A percentile compares a stretch with the other conserved stretches of the same genome.
Conservation (phyloP, 768 basidiomycete species). For the Termitomyces sp. region DNA sequence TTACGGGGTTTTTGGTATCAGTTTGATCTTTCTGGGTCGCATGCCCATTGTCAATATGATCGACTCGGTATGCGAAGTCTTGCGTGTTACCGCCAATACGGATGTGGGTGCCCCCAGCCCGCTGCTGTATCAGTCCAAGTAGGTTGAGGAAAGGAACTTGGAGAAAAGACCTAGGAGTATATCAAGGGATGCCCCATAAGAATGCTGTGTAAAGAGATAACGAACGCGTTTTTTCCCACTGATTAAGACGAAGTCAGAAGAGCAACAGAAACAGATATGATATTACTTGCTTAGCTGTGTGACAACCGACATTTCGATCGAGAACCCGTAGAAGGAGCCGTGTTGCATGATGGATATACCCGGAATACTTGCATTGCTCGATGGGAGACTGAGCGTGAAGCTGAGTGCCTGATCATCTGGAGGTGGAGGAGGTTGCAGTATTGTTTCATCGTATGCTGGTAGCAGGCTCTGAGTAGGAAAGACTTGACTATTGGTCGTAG, state of each 20-base stretch:
- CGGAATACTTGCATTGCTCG: constrained; percentile 22
- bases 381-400: constrained; percentile 39
- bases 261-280: background rate
- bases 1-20: constrained; percentile 25
- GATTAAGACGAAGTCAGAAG: background rate
- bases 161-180: constrained; percentile 35
- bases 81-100: constrained; percentile 66
- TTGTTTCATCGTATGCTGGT: constrained; percentile 48
- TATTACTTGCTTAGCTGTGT: constrained; percentile 55
- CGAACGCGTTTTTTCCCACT: constrained; percentile 53
- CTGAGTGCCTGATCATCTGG: constrained; percentile 37
- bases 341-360: constrained; percentile 33
- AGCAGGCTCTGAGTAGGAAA: constrained; percentile 26
- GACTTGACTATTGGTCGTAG: constrained; percentile 15
- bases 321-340: constrained; percentile 68
- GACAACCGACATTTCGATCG: constrained; percentile 69
- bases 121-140: constrained; percentile 49
- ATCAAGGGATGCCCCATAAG: constrained; percentile 1
- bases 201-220: background rate
- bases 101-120: constrained; percentile 48
- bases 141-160: constrained; percentile 61
- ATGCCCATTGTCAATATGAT: constrained; percentile 31
- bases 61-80: constrained; percentile 41
- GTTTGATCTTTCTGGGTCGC: constrained; percentile 38
- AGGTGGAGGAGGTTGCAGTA: constrained; percentile 42